phyloP scores from a whole-genome alignment of 805 yeast genomes.

The Cyberlindnera xishuangbannaensis region DNA sequence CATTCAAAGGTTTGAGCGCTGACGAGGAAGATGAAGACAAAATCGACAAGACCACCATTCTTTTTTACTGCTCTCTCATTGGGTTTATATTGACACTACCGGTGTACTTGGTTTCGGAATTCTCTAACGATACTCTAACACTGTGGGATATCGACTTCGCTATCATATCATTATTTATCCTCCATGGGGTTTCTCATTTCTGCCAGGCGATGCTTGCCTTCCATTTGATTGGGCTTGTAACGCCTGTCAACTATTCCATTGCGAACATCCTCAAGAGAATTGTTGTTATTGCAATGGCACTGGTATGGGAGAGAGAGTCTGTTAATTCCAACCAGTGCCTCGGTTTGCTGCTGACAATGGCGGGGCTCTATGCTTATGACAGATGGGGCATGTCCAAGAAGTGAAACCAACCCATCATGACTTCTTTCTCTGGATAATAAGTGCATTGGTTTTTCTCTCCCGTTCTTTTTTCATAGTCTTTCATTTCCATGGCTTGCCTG shows the following conservation, averaged over 20 bases:
- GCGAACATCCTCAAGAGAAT: constrained; percentile 75
- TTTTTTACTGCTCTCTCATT: constrained; percentile 63
- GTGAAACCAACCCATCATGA: too few species aligned
- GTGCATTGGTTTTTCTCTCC: too few species aligned
- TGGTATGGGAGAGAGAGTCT: constrained; percentile 52
- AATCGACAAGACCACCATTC: constrained; percentile 64
- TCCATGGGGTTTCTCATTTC: constrained; percentile 71
- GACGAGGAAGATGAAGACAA: constrained; percentile 31
- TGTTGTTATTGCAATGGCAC: constrained; percentile 60
- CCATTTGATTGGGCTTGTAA: constrained; percentile 62
- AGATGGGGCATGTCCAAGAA: constrained; percentile 47
- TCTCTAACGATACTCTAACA: constrained; percentile 26
- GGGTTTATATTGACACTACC: constrained; percentile 68
- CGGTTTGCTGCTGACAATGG: constrained; percentile 51
- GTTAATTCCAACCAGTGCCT: constrained; percentile 37
- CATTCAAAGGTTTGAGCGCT: constrained; percentile 15
- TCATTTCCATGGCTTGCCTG: background rate
- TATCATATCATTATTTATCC: constrained; percentile 35
- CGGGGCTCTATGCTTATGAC: constrained; percentile 67
- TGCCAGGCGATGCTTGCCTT: constrained; percentile 70
- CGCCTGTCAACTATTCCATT: constrained; percentile 75
- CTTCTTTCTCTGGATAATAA: too few species aligned
- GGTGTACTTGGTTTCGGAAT: constrained; percentile 54
- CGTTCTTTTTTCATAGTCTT: too few species aligned
- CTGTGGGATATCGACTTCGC: constrained; percentile 24